Base-by-base conservation (phyloP, 164 flowering plant species). In the Cinnamomum chago region DNA sequence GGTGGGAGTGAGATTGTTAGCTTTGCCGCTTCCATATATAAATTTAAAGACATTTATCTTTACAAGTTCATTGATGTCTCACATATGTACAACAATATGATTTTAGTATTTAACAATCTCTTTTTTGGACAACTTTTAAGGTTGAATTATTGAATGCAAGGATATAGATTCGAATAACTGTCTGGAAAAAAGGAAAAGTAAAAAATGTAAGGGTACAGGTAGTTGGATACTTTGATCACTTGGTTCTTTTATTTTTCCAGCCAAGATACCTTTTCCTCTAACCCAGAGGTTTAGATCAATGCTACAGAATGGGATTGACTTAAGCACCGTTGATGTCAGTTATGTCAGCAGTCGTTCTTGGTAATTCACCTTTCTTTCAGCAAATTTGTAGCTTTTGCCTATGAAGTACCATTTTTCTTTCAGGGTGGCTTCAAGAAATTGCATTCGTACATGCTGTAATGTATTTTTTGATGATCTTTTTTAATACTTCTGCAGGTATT, bases 331-430 rank as follows among this genome's bases (percentile, higher is more conserved):
- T 68, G 99, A 95, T 88, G 97, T 95, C 72, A 95, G 99, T 90
- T 93, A 95, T 74, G 99, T 95, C 75, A 95, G 99, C 83, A 92
- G 99, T 79, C 97, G 97, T 22, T 95, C 99, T 79, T 95, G 99
- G 99, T 95, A 93, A 40, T 12, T 73, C 27, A 22, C 66, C 28
- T 67, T 28, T 62, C 81, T 75, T 55, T 55, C 20, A 55, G 60
- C 60, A 55, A 15, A 20, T 15, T 55, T 55, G 60, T 55, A 15
- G 60, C 60, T 14, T 55, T 55, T 55, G 5, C n/a, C n/a, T 55
- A 18, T 55, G 60, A 14, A 14, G 58, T 22, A 64, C 71, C 30
- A 73, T 14, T 13, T 65, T 77, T 65, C 1, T 64, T 52, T 71
- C 11, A 40, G 47, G 10, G 47, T 23, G 13, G 30, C 20, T 47